Evolutionary conservation across 495 filamentous ascomycete genomes (phyloP).

Genomic region (Hamigera avellanea): DNA sequence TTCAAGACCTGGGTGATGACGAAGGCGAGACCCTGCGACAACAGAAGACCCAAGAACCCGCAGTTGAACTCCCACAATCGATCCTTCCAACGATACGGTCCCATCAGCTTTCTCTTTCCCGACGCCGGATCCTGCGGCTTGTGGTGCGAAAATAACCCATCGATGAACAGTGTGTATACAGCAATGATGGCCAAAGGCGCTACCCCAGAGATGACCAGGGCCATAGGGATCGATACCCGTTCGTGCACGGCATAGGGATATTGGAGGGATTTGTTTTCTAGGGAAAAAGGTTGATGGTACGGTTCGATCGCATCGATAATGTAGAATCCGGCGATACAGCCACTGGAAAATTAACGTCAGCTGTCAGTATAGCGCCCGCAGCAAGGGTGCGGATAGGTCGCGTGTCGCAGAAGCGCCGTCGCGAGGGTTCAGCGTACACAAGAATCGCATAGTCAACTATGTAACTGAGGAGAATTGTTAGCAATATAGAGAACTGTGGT

Average conservation of each 20-base stretch:
- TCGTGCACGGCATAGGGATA: conserved; percentile 69
- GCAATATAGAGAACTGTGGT: conserved; percentile 2
- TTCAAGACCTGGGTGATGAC: conserved; percentile 75
- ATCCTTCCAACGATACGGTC: conserved; percentile 54
- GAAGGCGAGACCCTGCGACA: conserved; percentile 57
- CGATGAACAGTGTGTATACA: conserved; percentile 59
- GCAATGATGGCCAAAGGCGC: conserved; percentile 56
- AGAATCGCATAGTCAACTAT: conserved; percentile 59
- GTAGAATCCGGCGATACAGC: conserved; percentile 41
- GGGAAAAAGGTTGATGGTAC: conserved; percentile 49
- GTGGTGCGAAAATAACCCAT: conserved; percentile 57
- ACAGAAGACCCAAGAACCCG: conserved; percentile 60
- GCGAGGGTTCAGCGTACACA: conserved; percentile 32
- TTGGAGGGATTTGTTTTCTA: conserved; percentile 46
- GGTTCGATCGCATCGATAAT: conserved; percentile 43
- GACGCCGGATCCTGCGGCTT: conserved; percentile 28
- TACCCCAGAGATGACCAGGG: conserved; percentile 42
- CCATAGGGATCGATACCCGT: conserved; percentile 50
- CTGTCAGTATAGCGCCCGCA: too few species aligned
- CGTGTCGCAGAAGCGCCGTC: conserved; percentile 9
- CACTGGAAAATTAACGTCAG: conserved; percentile 13
- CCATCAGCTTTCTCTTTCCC: conserved; percentile 43
- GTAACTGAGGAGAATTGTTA: conserved; percentile 34
- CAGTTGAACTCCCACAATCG: conserved; percentile 75
- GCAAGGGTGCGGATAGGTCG: conserved; percentile 19